Evolutionary conservation across 106 monocot genomes (phyloP).

Genomic region (Dendrobium catenatum): DNA sequence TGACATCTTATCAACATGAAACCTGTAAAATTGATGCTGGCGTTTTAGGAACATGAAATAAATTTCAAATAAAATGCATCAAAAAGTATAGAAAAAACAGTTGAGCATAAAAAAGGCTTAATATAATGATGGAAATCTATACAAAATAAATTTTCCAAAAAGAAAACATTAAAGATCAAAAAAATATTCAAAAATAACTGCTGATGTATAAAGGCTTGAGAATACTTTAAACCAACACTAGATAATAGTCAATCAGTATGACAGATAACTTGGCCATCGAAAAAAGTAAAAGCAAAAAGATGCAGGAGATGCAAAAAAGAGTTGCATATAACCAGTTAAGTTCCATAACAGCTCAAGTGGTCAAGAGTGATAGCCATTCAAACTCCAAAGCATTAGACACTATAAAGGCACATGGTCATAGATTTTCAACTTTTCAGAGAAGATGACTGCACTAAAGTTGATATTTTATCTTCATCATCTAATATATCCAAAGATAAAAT

Average conservation of each 20-base stretch:
- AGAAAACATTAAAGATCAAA: background rate
- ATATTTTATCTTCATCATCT: background rate
- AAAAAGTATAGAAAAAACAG: background rate
- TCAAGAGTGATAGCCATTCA: no score
- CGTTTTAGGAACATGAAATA: background rate
- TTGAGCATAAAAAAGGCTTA: background rate
- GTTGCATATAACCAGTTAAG: background rate
- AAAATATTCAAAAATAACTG: background rate
- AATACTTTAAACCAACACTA: background rate
- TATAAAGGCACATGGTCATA: background rate
- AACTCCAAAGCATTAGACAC: background rate
- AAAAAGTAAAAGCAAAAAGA: background rate
- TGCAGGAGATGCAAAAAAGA: background rate
- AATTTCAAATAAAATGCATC: background rate
- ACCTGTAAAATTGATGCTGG: constrained; percentile 40
- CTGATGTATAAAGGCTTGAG: background rate
- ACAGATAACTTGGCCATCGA: background rate
- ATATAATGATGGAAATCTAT: no score
- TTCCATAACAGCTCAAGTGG: background rate
- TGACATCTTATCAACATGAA: constrained; percentile 98
- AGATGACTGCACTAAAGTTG: background rate
- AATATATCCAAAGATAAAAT: background rate
- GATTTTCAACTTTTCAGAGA: background rate
- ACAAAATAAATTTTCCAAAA: background rate
- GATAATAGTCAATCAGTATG: background rate